Conservation (phyloP, 345 rosid species). For the Murraya koenigii region DNA sequence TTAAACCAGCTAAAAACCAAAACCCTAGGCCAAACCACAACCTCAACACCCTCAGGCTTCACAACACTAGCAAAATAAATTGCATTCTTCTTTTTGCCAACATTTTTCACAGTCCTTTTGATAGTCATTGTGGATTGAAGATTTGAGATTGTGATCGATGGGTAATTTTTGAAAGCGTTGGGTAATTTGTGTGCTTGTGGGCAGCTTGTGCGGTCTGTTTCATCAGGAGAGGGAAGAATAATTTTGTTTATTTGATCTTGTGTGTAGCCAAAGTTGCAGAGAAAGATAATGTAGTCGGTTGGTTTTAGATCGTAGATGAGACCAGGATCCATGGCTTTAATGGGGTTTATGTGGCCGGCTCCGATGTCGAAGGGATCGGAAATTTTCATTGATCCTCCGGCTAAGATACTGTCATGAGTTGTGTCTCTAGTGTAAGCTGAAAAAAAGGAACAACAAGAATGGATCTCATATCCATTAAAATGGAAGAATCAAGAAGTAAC, state of each 20-base stretch:
- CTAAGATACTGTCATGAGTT: constrained; percentile 27
- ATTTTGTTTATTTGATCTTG: constrained; percentile 24
- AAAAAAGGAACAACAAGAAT: not conserved
- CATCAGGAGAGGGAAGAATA: constrained; percentile 23
- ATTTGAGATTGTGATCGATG: constrained; percentile 53
- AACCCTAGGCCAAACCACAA: constrained; percentile 53
- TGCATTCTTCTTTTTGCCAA: constrained; percentile 37
- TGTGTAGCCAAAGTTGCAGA: constrained; percentile 61
- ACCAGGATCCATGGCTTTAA: constrained; percentile 67
- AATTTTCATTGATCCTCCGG: constrained; percentile 37
- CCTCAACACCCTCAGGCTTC: constrained; percentile 58
- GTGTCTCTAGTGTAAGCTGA: constrained; percentile 42
- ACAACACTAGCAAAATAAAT: constrained; percentile 36
- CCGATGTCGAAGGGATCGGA: constrained; percentile 58
- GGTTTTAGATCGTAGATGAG: constrained; percentile 54
- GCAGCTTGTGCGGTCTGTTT: constrained; percentile 22
- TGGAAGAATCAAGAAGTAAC: no score
- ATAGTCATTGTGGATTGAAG: constrained; percentile 42
- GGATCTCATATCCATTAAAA: not conserved
- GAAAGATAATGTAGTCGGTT: constrained; percentile 51
- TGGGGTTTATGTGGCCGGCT: constrained; percentile 62
- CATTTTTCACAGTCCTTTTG: constrained; percentile 49
- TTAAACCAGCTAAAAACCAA: constrained; percentile 37
- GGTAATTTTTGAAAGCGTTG: constrained; percentile 53
- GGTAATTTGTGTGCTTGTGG: not conserved